phyloP scores from a whole-genome alignment of 495 filamentous ascomycete species.

The Aspergillus diversus region DNA sequence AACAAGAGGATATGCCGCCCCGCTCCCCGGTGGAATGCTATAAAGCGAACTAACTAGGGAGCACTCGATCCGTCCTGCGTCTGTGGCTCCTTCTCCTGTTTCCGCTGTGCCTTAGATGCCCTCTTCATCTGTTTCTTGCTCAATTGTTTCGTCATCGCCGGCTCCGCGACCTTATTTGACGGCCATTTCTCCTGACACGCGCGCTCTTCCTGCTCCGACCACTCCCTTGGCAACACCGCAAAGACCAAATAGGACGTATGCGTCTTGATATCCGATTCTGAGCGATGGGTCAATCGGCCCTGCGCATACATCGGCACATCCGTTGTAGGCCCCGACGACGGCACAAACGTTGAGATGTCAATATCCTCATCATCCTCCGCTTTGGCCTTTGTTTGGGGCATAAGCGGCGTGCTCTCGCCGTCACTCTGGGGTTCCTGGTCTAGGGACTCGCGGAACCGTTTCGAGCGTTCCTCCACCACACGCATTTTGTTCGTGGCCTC shows the following conservation, averaged over 20 bases:
- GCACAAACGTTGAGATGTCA: conserved; percentile 14
- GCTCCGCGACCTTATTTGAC: conserved; percentile 35
- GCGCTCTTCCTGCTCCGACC: conserved; percentile 83
- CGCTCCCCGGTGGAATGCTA: too few species aligned
- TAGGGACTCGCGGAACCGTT: conserved; percentile 53
- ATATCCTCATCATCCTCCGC: conserved; percentile 22
- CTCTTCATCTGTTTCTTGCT: conserved; percentile 58
- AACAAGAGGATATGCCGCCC: too few species aligned
- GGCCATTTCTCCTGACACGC: conserved; percentile 64
- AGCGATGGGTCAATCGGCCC: conserved; percentile 75
- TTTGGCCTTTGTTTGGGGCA: conserved; percentile 24
- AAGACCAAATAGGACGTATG: conserved; percentile 97
- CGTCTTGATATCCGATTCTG: conserved; percentile 87
- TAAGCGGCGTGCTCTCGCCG: not conserved
- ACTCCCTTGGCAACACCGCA: conserved; percentile 82
- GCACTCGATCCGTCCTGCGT: not conserved
- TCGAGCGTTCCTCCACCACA: conserved; percentile 69
- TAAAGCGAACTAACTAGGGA: not conserved
- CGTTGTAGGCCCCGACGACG: not conserved
- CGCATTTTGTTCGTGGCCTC: conserved; percentile 75
- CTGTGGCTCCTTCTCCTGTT: conserved; percentile 19
- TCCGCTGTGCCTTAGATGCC: conserved; percentile 52
- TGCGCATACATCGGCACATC: conserved; percentile 52
- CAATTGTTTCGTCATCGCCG: conserved; percentile 42
- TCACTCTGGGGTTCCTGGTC: not conserved